Evolutionary conservation across 108 stramenopile genomes (phyloP), one percentile per base, ranked within the genome.

Genomic region (Cyclostephanos invisitatus): DNA sequence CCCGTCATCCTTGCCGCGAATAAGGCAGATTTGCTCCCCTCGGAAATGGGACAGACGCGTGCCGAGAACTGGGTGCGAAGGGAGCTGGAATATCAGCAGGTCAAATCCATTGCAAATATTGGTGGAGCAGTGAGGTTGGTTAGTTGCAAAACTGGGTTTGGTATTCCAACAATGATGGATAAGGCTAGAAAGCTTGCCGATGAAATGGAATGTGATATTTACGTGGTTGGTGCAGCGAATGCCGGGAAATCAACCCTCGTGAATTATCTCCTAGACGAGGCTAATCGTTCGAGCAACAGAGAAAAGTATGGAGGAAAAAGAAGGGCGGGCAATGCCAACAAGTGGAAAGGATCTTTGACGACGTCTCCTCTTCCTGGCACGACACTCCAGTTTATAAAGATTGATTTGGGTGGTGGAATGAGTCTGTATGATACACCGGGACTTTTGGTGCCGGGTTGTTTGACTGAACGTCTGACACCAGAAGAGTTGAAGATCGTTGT

Each of bases 1-100:
- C 91, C 91, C 32, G 95, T 96, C 21, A 92, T 96, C 62, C 67
- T 96, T 35, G 95, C 90, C 4, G 95, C 92, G 35, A 96, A 96
- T 66, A 96, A 96, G 66, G 89, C 86, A 2, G 95, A 96, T 74
- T 77, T 96, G 37, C 73, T 96, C 21, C 95, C 95, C 25, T 73
- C 80, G 12, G 76, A 88, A 57, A 93, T 96, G 90, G 92, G 92
- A 27, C 85, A 87, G 44, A 77, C 76, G 9, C 82, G 95, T 11
- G 91, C 84, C 12, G 95, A 96, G 62, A 92, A 85, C 47, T 96
- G 92, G 91, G 91, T 96, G 0, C 79, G 95, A n/a, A 81, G 95
- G 21, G 95, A 96, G 62, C 64, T 95, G 25, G 91, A 95, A 49
- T 90, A 92, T 76, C 70, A 87, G 75, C 82, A 90, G 32, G 86